Evolutionary conservation across 306 rosid species (phyloP).

Genomic region (Chamaecrista fasciculata): DNA sequence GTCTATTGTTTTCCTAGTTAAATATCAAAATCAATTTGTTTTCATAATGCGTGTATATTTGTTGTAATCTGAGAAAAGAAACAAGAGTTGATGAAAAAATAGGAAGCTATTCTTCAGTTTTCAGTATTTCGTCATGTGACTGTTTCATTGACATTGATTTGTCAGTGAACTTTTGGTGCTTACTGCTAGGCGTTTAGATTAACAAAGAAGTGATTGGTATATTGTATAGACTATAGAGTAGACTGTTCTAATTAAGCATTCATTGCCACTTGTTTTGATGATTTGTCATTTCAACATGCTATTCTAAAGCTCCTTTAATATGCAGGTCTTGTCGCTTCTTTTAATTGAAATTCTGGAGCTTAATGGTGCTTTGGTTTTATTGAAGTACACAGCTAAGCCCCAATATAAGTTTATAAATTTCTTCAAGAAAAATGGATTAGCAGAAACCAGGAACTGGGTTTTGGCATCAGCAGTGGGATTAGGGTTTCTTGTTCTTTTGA

Average conservation of each 20-base stretch:
- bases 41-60: not conserved
- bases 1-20: not conserved
- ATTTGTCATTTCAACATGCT: not conserved
- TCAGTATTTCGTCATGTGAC: not conserved
- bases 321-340: constrained; percentile 68
- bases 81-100: not conserved
- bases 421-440: constrained; percentile 36
- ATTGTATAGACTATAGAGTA: too few relatives aligned
- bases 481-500: constrained; percentile 55
- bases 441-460: constrained; percentile 57
- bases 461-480: constrained; percentile 64
- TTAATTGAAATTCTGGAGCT: constrained; percentile 63
- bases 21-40: not conserved
- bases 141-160: too few relatives aligned
- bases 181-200: not conserved
- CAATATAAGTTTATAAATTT: constrained; percentile 42
- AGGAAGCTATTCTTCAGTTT: not conserved
- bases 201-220: too few relatives aligned
- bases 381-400: constrained; percentile 64
- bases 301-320: not conserved
- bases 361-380: constrained; percentile 46
- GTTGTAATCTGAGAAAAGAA: not conserved
- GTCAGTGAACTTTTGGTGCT: too few relatives aligned
- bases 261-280: not conserved
- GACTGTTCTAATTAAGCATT: not conserved